Base-by-base conservation (phyloP, 2,329 filamentous ascomycete species). In the Catunica adiposa region DNA sequence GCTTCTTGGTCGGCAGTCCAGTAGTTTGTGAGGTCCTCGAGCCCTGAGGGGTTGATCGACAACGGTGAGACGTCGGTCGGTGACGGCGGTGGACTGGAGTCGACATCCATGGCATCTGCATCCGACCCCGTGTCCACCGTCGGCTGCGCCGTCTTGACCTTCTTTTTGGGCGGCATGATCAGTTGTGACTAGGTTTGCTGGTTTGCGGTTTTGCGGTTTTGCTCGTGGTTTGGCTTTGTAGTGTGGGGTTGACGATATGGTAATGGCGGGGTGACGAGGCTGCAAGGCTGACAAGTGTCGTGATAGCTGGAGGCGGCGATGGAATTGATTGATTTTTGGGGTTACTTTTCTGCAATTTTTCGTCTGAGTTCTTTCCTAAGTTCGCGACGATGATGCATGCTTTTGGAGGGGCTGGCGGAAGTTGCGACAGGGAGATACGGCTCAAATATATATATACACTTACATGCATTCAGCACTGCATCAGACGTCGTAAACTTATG, bases 1-100 rank as follows among this genome's bases (percentile, higher is more conserved):
- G 87, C 89, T 61, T 94, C 84, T 68, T 98, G 92, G 64, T 96
- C 90, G 64, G 95, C 89, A 3, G 89, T 96, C 92, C 92, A 98
- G 34, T 56, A 56, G 38, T 29, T 54, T 17, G 51, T 59, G 25
- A 83, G 79, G 61, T 90, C 86, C 56, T 80, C 78, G 7, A 59
- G 51, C 15, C 54, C 54, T 3, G 53, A 46, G 37, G 51, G 56
- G 14, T 37, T 50, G 26, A 58, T 58, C 3, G 56, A 55, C 5
- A 58, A 23, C 46, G 56, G 52, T 25, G 55, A 56, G 48, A 20
- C 23, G 37, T 22, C 26, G 23, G 29, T 17, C 22, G 56, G 47
- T 14, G 56, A 53, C 23, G 54, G 23, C 9, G 50, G 50, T 14
- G 51, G 31, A 14, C 31, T 38, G 34, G 57, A 56, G 66, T 78